A percentile compares a stretch with the other conserved stretches of the same genome.
phyloP scores from a whole-genome alignment of 768 basidiomycete genomes.

The Kwoniella botswanensis region DNA sequence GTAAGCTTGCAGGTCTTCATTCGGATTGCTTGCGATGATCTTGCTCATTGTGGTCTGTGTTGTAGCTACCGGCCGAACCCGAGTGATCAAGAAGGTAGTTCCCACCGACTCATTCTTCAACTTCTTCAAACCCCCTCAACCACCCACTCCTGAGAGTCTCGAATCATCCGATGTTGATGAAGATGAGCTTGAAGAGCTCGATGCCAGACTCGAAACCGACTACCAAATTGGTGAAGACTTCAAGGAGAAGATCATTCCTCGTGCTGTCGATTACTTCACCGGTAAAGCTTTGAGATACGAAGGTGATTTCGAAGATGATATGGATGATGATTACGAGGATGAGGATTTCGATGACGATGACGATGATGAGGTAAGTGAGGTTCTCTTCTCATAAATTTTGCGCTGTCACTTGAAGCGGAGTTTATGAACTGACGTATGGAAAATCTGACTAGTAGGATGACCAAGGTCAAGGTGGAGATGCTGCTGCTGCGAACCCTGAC shows the following conservation, averaged over 20 bases:
- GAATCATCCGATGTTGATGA: constrained; percentile 74
- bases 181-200: constrained; percentile 85
- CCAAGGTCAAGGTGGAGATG: constrained; percentile 25
- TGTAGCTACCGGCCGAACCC: constrained; percentile 62
- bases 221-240: constrained; percentile 98
- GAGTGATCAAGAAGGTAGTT: constrained; percentile 71
- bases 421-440: constrained; percentile 25
- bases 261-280: constrained; percentile 95
- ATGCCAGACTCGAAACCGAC: constrained; percentile 92
- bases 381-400: not conserved
- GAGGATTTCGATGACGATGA: constrained; percentile 59
- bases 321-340: constrained; percentile 50
- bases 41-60: not conserved
- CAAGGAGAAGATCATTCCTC: constrained; percentile 97
- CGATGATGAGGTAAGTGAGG: constrained; percentile 54
- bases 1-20: constrained; percentile 61
- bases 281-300: constrained; percentile 90
- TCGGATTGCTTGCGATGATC: not conserved
- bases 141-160: constrained; percentile 70
- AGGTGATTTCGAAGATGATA: constrained; percentile 54
- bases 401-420: no score
- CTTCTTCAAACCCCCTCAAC: constrained; percentile 86
- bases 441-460: constrained; percentile 21
- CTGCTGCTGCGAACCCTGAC: constrained; percentile 30
- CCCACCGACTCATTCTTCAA: constrained; percentile 98